Conservation (phyloP, 768 basidiomycete genomes). For the Artomyces pyxidatus region DNA sequence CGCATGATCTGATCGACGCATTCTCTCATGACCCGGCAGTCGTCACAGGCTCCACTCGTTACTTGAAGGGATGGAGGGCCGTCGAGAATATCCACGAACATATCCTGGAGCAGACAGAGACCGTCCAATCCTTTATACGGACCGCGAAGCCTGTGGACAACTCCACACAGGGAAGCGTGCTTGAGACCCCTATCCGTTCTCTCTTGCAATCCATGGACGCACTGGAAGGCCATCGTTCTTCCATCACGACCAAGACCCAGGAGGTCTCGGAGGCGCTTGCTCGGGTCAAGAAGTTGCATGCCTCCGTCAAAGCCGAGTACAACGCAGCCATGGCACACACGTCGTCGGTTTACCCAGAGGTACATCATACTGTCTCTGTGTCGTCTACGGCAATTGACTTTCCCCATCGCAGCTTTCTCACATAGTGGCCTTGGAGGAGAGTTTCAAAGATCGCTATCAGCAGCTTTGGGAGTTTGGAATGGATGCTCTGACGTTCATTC, state of each 20-base stretch:
- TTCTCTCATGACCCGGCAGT: slow-evolving; percentile 72
- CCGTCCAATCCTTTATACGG: slow-evolving; percentile 15
- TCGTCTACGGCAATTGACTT: slow-evolving; percentile 1
- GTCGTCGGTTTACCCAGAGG: slow-evolving; percentile 75
- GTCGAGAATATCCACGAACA: slow-evolving; percentile 71
- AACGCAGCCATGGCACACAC: slow-evolving; percentile 58
- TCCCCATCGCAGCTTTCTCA: slow-evolving; percentile 46
- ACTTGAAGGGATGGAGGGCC: slow-evolving; percentile 56
- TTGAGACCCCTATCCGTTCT: slow-evolving; percentile 37
- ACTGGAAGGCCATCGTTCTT: slow-evolving; percentile 39
- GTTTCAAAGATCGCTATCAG: slow-evolving; percentile 72
- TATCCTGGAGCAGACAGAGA: slow-evolving; percentile 49
- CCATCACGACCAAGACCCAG: slow-evolving; percentile 38
- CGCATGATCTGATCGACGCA: slow-evolving; percentile 63
- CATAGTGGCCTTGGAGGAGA: slow-evolving; percentile 66
- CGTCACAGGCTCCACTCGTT: slow-evolving; percentile 59
- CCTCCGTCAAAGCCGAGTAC: slow-evolving; percentile 52
- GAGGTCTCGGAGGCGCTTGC: slow-evolving; percentile 41
- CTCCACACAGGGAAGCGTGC: slow-evolving; percentile 36
- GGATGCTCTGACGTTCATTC: slow-evolving; percentile 65
- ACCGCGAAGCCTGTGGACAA: not conserved
- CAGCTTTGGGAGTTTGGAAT: slow-evolving; percentile 78
- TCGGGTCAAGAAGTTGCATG: slow-evolving; percentile 48
- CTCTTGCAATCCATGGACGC: slow-evolving; percentile 42
- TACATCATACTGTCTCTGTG: slow-evolving; percentile 21